Base-by-base conservation (phyloP, 2,329 filamentous ascomycete genomes). In the Diaporthe batatas region DNA sequence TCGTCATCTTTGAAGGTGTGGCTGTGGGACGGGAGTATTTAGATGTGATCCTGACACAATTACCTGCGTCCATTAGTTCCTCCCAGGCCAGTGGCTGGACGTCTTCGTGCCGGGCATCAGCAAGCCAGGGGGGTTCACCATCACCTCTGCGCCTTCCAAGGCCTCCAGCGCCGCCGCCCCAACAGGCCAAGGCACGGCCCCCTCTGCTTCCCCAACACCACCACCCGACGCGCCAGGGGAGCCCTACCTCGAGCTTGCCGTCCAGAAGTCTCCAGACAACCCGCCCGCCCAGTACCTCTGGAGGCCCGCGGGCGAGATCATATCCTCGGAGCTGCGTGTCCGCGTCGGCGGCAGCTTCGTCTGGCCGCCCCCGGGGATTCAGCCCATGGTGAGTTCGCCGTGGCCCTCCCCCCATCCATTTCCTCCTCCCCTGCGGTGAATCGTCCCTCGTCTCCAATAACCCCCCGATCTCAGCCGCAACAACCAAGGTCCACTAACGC, bases 11-110 rank as follows among this genome's bases (percentile, higher is more conserved):
- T 6, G 12, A 42, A 42, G 39, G 16, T 42, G 34, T 8, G 39
- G 6, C 6, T 14, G 14, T 42, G 39, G 39, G 6, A 42, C 39
- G 39, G 39, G 6, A 6, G 6, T 18, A 42, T 5, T 14, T 14
- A 14, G 6, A 18, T 42, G 39, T 16, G 39, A 42, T 18, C 58
- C 74, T 74, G 23, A 58, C 65, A 23, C 77, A 75, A 76, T 77
- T n/a, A 70, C 78, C 36, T 53, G 80, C 72, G 74, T 78, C 73
- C 79, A 82, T 55, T 81, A 93, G 87, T 97, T 96, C 82, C 86
- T 91, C 7, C 90, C 95, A 6, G 95, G 95, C 70, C 95, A 97
- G 85, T 98, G 94, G 94, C 87, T 98, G 71, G 95, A 98, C 80
- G 91, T 94, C 8, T 92, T 93, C 80, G 88, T 94, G 69, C 94